Evolutionary conservation across 371 early-diverging fungal genomes (phyloP), one percentile per base, ranked within the genome.

Genomic region (Phascolomyces articulosus): DNA sequence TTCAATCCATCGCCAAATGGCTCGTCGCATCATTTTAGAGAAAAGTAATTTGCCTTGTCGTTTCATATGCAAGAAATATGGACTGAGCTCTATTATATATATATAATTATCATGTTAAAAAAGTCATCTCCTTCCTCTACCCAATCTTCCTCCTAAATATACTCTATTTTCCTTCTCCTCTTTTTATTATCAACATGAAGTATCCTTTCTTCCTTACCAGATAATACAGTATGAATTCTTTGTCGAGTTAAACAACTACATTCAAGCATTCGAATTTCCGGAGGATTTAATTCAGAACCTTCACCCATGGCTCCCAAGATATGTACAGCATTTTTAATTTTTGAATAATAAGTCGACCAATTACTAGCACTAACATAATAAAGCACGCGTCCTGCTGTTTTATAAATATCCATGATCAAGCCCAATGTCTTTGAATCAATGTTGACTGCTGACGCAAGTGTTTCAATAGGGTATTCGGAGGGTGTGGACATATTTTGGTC

Each of bases 1-100:
- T 56, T 93, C 91, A 29, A 95, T 93, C 93, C 93, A 95, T 65
- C 89, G 88, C 94, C 94, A 95, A 58, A 95, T 92, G 7, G 90
- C 87, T 21, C 85, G 87, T 24, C 90, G 84, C 58, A 93, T 81
- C 55, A 90, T 84, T 40, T 86, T 84, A 0, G 92, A 86, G 65
- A 90, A 84, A 11, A 86, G 70, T 24, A 87, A 68, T 67, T 90
- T 91, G 1, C 88, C 89, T 3, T 87, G 74, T 10, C 85, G 81
- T 60, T 87, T 80, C 67, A 93, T 87, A 44, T 87, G 84, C 31
- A 85, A 71, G 63, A 89, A 89, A 23, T 83, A 77, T 8, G 85
- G 80, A 20, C 83, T 85, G 16, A 93, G 53, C 68, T 92, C 94
- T 88, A 60, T 23, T 24, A 31, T 40, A 34, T 34, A 34, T 31